Percentiles rank a stretch among this genome's conserved stretches.
Conservation (phyloP, 108 stramenopile species). For the Tribonema minus region DNA sequence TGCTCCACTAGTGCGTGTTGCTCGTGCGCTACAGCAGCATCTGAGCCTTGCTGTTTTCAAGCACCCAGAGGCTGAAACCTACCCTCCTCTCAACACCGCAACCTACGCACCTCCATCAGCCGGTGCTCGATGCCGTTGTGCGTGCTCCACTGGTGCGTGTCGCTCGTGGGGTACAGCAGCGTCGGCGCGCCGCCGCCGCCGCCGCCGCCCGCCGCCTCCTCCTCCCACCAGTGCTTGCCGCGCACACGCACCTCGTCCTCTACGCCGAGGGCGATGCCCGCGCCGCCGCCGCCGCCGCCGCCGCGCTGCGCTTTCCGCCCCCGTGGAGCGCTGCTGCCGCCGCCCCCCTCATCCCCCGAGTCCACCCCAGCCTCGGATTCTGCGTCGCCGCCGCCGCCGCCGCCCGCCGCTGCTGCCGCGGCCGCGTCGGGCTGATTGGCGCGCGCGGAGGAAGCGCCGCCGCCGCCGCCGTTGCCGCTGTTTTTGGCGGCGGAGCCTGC, state of each 20-base stretch:
- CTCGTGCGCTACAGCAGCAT: conserved; percentile 22
- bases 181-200: no score
- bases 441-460: no score
- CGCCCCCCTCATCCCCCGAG: no score
- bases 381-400: background rate
- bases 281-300: no score
- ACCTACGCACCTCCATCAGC: conserved; percentile 38
- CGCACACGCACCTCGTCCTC: conserved; percentile 1
- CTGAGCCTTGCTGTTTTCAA: no score
- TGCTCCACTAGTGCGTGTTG: conserved; percentile 27
- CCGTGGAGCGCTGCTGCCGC: no score
- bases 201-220: conserved; percentile 7
- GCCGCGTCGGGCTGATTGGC: no score
- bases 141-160: conserved; percentile 28
- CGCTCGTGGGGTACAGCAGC: conserved; percentile 21
- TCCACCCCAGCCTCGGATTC: background rate
- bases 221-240: conserved; percentile 39
- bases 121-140: conserved; percentile 40
- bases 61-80: no score
- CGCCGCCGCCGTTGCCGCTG: no score
- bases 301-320: no score
- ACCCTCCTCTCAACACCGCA: no score
- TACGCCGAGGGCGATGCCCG: background rate
- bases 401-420: background rate
- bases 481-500: no score